Evolutionary conservation across 2,329 filamentous ascomycete species (phyloP).

Genomic region (Aspergillus sp.): DNA sequence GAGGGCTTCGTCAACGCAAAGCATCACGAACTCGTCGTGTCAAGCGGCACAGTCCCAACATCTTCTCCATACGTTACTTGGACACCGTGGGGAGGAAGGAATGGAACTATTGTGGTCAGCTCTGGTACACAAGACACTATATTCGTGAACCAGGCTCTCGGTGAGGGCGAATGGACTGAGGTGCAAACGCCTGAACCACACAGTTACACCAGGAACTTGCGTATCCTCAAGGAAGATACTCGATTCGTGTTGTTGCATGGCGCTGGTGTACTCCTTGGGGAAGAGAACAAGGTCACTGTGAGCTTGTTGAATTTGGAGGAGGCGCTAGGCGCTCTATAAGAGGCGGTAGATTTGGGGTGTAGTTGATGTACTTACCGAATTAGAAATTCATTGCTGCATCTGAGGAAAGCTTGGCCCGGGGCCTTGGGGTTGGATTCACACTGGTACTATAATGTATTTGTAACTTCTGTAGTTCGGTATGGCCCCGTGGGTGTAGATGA

Average conservation of each 20-base stretch:
- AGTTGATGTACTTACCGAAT: not conserved
- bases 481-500: no score
- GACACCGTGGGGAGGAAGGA: slow-evolving; percentile 47
- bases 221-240: slow-evolving; percentile 36
- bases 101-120: slow-evolving; percentile 52
- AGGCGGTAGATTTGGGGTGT: not conserved
- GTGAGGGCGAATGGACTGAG: slow-evolving; percentile 48
- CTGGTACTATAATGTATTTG: no score
- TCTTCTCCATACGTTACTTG: slow-evolving; percentile 55
- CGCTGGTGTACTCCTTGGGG: slow-evolving; percentile 6
- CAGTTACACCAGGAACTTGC: slow-evolving; percentile 50
- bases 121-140: slow-evolving; percentile 42
- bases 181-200: slow-evolving; percentile 40
- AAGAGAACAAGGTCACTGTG: slow-evolving; percentile 9
- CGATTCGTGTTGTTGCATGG: slow-evolving; percentile 10
- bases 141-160: slow-evolving; percentile 50
- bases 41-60: slow-evolving; percentile 43
- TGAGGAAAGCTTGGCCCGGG: not conserved
- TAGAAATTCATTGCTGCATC: not conserved
- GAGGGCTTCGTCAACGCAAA: slow-evolving; percentile 46
- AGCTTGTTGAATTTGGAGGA: slow-evolving; percentile 12
- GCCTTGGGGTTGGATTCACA: not conserved
- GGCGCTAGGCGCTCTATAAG: slow-evolving; percentile 3
- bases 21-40: slow-evolving; percentile 44
- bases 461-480: no score